A percentile compares a stretch with the other conserved stretches of the same genome.
These are phyloP conservation scores for Nematodospora valgi DNA, from an alignment of 805 yeast species.

Conservation along the genomic window DNA sequence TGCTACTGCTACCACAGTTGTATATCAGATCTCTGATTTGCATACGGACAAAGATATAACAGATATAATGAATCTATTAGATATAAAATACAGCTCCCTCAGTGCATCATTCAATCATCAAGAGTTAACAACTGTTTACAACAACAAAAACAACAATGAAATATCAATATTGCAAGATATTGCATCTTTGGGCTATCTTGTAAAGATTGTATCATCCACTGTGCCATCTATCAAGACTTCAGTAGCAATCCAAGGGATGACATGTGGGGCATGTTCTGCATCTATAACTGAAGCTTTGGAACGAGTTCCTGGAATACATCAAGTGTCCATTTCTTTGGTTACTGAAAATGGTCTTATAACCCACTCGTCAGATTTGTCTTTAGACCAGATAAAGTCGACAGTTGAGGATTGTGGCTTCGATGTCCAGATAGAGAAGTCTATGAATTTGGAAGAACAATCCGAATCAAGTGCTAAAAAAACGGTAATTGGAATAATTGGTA, in stretches of 20 bases:
- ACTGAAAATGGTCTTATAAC: conserved; percentile 34
- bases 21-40: no score
- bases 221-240: conserved; percentile 1
- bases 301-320: conserved; percentile 18
- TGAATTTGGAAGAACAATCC: neutral
- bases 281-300: conserved; percentile 33
- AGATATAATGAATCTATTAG: no score
- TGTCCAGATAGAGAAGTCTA: conserved; percentile 12
- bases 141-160: no score
- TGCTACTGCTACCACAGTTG: no score
- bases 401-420: conserved; percentile 60
- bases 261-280: conserved; percentile 43
- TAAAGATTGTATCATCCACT: conserved; percentile 1
- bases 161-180: neutral
- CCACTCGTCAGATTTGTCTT: conserved; percentile 13
- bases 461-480: neutral
- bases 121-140: no score
- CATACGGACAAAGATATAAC: no score
- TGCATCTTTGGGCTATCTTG: neutral
- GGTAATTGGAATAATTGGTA: conserved; percentile 16
- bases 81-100: no score
- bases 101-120: no score
- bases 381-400: conserved; percentile 15
- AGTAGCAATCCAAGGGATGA: conserved; percentile 36
- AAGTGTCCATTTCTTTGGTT: conserved; percentile 31